Evolutionary conservation across 2,329 filamentous ascomycete genomes (phyloP).

Genomic region (Clonostachys rosea): DNA sequence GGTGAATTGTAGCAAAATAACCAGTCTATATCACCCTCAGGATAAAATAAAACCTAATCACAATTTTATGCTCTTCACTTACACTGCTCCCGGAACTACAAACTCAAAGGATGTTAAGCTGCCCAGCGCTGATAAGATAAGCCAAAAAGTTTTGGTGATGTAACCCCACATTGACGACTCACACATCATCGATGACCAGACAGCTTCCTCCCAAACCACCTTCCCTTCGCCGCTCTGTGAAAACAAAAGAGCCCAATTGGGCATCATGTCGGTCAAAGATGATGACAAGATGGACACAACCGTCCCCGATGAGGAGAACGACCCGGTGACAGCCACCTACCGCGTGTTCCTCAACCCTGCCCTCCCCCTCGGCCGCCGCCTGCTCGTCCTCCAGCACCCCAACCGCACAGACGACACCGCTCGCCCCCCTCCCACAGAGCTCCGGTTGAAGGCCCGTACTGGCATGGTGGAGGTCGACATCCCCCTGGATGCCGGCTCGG

Average conservation of each 20-base stretch:
- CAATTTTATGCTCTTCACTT: background rate
- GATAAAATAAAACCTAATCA: background rate
- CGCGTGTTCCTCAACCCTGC: constrained; percentile 80
- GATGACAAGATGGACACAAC: constrained; percentile 2
- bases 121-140: background rate
- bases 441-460: constrained; percentile 77
- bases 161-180: background rate
- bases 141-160: background rate
- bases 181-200: background rate
- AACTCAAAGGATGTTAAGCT: background rate
- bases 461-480: constrained; percentile 91
- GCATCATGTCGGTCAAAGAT: too few relatives aligned
- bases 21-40: background rate
- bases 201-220: background rate
- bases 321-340: constrained; percentile 73
- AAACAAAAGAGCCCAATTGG: too few relatives aligned
- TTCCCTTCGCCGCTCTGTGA: too few relatives aligned
- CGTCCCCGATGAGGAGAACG: constrained; percentile 37
- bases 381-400: constrained; percentile 86
- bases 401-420: constrained; percentile 60
- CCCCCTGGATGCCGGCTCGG: constrained; percentile 60
- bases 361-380: constrained; percentile 55
- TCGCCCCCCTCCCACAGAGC: constrained; percentile 54
- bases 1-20: too few relatives aligned
- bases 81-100: background rate